Evolutionary conservation across 2,329 filamentous ascomycete species (phyloP), one percentile per base, ranked within the genome.

Genomic region (Colletotrichum sp.): DNA sequence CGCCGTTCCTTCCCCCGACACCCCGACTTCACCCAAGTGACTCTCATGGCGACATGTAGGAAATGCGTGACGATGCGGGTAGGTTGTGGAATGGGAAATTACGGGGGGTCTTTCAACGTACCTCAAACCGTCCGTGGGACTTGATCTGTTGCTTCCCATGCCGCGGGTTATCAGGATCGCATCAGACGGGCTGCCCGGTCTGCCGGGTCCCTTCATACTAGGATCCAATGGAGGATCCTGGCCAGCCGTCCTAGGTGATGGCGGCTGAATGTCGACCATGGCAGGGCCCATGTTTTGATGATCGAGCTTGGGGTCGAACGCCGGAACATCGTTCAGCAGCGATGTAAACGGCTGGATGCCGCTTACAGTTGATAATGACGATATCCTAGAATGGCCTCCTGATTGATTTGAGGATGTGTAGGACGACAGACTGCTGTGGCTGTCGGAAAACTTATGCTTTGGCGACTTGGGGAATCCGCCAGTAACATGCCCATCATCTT

Each of bases 301-400:
- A 7, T 74, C 82, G 55, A 83, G 77, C 72, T 82, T 86, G 24
- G 83, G 81, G 67, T 88, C 86, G 21, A 85, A 78, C 6, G 82
- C 79, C 7, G 84, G 83, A 52, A 86, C 81, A 60, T 89, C 86
- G 26, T 83, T 81, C 24, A 84, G 77, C 7, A 84, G 80, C 12
- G 82, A 79, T 16, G 80, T 81, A 55, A 85, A 79, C 14, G 83
- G 80, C 72, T 85, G 84, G 9, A 84, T 81, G 12, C 86, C 86
- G 67, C 87, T 86, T 26, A 89, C 83, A 0, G 89, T 91, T 2
- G 90, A 91, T 59, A 88, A 84, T 1, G 90, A 91, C 3, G 90
- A 91, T 66, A 90, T 85, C 48, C 89, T 85, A 3, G 90, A 91
- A 79, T 91, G 89, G 1, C 85, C 83, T 16, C 83, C 82, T 2